These are phyloP conservation scores for Atalantia buxifolia DNA, from an alignment of 345 rosid species.

Conservation along the genomic window DNA sequence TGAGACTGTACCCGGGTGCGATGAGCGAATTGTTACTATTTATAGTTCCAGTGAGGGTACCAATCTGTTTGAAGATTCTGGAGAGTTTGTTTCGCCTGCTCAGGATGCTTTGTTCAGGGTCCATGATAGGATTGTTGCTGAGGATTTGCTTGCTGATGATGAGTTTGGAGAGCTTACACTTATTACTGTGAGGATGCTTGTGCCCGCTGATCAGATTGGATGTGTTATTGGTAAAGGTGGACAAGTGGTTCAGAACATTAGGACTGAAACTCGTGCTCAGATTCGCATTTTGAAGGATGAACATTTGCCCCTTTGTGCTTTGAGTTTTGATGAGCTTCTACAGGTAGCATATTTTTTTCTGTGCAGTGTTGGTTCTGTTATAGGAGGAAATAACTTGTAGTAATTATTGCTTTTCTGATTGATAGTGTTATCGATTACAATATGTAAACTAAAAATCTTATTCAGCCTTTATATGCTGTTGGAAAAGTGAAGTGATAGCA, in stretches of 20 bases:
- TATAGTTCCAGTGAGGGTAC: conserved; percentile 57
- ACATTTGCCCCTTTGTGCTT: conserved; percentile 51
- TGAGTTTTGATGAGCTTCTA: conserved; percentile 59
- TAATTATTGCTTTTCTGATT: neutral
- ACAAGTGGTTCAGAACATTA: conserved; percentile 52
- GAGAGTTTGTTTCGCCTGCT: conserved; percentile 47
- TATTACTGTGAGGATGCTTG: conserved; percentile 53
- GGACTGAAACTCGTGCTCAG: conserved; percentile 52
- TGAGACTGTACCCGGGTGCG: conserved; percentile 50
- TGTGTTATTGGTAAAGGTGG: conserved; percentile 74
- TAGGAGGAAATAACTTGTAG: conserved; percentile 2
- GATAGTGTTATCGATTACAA: neutral
- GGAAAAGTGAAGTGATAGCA: neutral
- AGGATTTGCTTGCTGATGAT: conserved; percentile 33
- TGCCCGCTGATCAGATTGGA: conserved; percentile 73
- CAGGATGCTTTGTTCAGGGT: conserved; percentile 67
- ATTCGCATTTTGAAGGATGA: conserved; percentile 58
- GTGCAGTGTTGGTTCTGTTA: neutral
- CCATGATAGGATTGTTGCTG: conserved; percentile 47
- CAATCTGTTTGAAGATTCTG: conserved; percentile 42
- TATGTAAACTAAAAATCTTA: neutral
- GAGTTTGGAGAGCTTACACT: conserved; percentile 35
- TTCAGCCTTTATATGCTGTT: neutral
- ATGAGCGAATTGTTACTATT: conserved; percentile 59
- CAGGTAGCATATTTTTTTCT: conserved; percentile 36